Evolutionary conservation across 2,329 filamentous ascomycete species (phyloP).

Genomic region (Aspergillus sp.): DNA sequence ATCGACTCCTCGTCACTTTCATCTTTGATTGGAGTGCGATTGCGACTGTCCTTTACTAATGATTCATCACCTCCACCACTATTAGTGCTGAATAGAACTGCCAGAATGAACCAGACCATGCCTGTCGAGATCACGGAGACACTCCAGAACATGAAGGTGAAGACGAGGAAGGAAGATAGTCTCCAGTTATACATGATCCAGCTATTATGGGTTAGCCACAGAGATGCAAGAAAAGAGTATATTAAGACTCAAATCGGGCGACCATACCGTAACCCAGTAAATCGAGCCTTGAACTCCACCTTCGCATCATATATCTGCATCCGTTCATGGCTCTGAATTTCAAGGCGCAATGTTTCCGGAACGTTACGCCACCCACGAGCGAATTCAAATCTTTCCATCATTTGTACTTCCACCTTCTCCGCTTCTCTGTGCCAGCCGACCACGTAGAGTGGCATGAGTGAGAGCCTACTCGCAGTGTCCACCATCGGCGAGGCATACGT

Average conservation of each 20-base stretch:
- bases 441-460: slow-evolving; percentile 66
- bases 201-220: slow-evolving; percentile 32
- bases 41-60: slow-evolving; percentile 12
- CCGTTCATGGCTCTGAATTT: slow-evolving; percentile 63
- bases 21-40: slow-evolving; percentile 16
- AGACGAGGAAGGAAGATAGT: slow-evolving; percentile 62
- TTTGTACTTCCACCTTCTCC: slow-evolving; percentile 58
- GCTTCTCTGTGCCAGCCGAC: slow-evolving; percentile 62
- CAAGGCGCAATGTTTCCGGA: slow-evolving; percentile 54
- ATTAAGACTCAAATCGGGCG: too few relatives aligned
- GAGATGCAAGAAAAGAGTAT: too few relatives aligned
- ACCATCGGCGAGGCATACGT: slow-evolving; percentile 72
- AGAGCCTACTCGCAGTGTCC: slow-evolving; percentile 55
- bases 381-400: slow-evolving; percentile 73
- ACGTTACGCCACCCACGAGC: slow-evolving; percentile 47
- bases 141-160: slow-evolving; percentile 70
- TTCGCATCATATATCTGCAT: slow-evolving; percentile 72
- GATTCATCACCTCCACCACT: slow-evolving; percentile 1
- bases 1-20: slow-evolving; percentile 10
- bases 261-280: slow-evolving; percentile 62
- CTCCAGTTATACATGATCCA: slow-evolving; percentile 87
- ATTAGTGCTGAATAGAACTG: slow-evolving; percentile 32
- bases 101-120: slow-evolving; percentile 59
- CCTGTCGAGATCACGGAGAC: slow-evolving; percentile 66
- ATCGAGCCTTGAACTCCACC: slow-evolving; percentile 67